Base-by-base conservation (phyloP, 192 early-diverging fungal species). In the Backusella australiensis region DNA sequence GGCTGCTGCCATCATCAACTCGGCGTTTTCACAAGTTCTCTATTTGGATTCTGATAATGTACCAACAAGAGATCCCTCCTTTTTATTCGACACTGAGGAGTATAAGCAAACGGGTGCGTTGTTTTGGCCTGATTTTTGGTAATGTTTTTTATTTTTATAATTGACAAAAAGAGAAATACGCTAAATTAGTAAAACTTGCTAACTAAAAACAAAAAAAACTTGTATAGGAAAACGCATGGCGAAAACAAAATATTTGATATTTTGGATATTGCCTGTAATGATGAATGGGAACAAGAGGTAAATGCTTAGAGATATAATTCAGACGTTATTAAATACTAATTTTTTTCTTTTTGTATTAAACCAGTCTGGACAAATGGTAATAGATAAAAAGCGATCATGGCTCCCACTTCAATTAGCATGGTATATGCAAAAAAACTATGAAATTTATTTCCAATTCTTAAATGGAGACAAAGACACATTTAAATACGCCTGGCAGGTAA, bases 91-190 rank as follows among this genome's bases (percentile, higher is more conserved):
- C 35, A 78, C 70, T 4, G 38, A 67, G 3, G 77, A 81, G 42
- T 88, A 79, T 69, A 49, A 74, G 34, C 21, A 44, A 38, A 76
- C 42, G n/a, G 86, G 86, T 17, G 82, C 85, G 0, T 36, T 87
- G 32, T 87, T 87, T 72, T 87, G 86, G 86, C 85, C 85, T 6
- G 84, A 86, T 69, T 86, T 73, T 52, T 82, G 81, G 78, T 75
- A 75, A 71, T n/a, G 44, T 35, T 11, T 32, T 32, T 1, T 35
- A 6, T 34, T 34, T 35, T 67, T 34, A n/a, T 19, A 19, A n/a
- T 29, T 65, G 29, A 36, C 5, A 65, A 39, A 15, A 17, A 67
- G 1, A 26, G 1, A 72, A 59, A 26, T 6, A 44, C 21, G 49
- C n/a, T 23, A n/a, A 44, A 44, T 4, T 19, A 44, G 32, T 3